Base-by-base conservation (phyloP, 169 alveolate species). In the Amoebophrya sp. region DNA sequence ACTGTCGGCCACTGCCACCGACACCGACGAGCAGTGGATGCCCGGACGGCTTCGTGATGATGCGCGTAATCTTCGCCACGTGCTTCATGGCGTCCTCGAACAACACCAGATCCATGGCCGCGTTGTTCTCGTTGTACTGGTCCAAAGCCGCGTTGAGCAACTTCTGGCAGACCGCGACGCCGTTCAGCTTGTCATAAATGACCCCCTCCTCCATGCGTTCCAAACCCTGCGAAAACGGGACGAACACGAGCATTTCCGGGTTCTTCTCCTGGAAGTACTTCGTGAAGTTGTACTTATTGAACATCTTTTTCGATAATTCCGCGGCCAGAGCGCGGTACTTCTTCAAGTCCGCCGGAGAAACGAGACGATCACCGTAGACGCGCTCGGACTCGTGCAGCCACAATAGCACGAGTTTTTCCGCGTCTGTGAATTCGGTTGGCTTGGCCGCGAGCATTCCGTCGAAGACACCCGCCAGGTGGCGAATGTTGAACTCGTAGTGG, bases 81-180 rank as follows among this genome's bases (percentile, higher is more conserved):
- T 98, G 99, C 93, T 95, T 96, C 96, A 98, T 96, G n/a, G 99
- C 99, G 92, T 98, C 99, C 92, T 97, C 99, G 95, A 98, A 98
- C 43, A 98, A 95, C 41, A 97, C 99, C 89, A 98, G 93, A 92
- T 97, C 99, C 99, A 98, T 96, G 88, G 96, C 97, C 0, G 99
- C 97, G 92, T 96, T 96, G 92, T 93, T 95, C 92, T 96, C 98
- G 93, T 98, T 98, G 94, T 98, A 98, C 93, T 97, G 98, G 48
- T 95, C 94, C 88, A 98, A 92, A 45, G 98, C 99, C 93, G 96
- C 98, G 88, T 94, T 94, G 58, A 95, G 93, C n/a, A 96, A 96
- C 90, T 93, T 93, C 87, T 95, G 94, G 42, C 96, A 94, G 38
- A 93, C 96, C 50, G 95, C 97, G 92, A 95, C 93, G 88, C 95